Conservation (phyloP, 371 early-diverging fungal genomes). For the Vairimorpha necatrix region DNA sequence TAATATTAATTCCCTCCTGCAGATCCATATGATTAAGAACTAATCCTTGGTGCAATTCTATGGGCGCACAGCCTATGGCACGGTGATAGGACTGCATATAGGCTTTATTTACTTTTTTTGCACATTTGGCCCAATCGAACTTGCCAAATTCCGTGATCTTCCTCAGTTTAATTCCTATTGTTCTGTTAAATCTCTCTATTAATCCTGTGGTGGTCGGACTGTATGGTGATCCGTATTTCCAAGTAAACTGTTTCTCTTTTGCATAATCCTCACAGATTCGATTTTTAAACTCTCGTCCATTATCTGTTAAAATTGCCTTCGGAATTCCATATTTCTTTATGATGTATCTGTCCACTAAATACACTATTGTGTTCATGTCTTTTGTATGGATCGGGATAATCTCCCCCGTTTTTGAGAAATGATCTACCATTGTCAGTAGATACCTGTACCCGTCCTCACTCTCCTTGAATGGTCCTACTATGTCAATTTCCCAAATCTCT, state of each 20-base stretch:
- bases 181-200: conserved; percentile 23
- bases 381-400: conserved; percentile 3
- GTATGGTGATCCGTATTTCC: conserved; percentile 7
- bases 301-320: conserved; percentile 13
- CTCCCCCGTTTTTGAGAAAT: conserved; percentile 16
- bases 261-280: neutral
- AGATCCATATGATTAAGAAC: neutral
- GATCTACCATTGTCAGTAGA: conserved; percentile 13
- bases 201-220: conserved; percentile 23
- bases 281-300: conserved; percentile 28
- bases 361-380: neutral
- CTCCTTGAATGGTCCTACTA: conserved; percentile 10
- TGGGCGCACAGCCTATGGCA: conserved; percentile 26
- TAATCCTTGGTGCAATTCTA: neutral
- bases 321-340: conserved; percentile 22
- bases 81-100: neutral
- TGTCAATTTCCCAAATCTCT: conserved; percentile 26
- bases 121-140: neutral
- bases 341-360: neutral
- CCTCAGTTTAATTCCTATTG: neutral
- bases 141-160: conserved; percentile 3
- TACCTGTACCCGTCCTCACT: neutral
- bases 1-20: conserved; percentile 4
- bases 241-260: neutral
- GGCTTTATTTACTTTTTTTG: neutral